Conservation (phyloP, 2,329 filamentous ascomycete species). For the Verruconis gallopava region DNA sequence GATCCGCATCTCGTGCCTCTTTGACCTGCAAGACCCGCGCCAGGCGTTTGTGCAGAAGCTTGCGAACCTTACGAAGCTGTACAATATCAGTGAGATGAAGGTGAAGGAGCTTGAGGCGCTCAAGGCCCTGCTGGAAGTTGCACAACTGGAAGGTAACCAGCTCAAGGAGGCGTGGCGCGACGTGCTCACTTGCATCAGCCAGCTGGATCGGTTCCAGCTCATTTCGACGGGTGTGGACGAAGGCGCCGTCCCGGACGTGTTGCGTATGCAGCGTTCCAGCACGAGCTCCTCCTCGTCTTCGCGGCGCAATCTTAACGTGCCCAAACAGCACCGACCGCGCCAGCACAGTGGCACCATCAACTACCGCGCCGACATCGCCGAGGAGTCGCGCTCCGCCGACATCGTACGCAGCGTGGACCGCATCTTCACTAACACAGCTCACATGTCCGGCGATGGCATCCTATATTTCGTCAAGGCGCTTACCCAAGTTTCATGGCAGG, state of each 20-base stretch:
- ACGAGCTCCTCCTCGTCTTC: background rate
- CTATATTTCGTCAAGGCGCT: slow-evolving; percentile 87
- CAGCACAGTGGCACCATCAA: slow-evolving; percentile 32
- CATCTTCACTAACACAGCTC: slow-evolving; percentile 93
- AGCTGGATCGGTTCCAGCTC: slow-evolving; percentile 87
- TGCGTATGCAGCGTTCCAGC: slow-evolving; percentile 45
- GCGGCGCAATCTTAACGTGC: slow-evolving; percentile 43
- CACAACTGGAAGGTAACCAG: slow-evolving; percentile 81
- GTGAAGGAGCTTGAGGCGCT: slow-evolving; percentile 93
- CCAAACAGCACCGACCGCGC: slow-evolving; percentile 36
- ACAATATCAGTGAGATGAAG: slow-evolving; percentile 89
- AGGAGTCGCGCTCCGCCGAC: slow-evolving; percentile 84
- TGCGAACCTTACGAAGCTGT: slow-evolving; percentile 87
- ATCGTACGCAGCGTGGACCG: slow-evolving; percentile 86
- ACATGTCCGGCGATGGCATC: slow-evolving; percentile 85
- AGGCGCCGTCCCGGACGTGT: slow-evolving; percentile 76
- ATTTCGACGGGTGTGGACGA: slow-evolving; percentile 93
- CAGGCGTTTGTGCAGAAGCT: slow-evolving; percentile 91
- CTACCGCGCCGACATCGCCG: slow-evolving; percentile 68
- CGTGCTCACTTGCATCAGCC: slow-evolving; percentile 85
- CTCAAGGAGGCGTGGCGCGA: slow-evolving; percentile 90
- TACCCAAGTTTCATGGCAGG: slow-evolving; percentile 96
- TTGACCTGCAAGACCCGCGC: slow-evolving; percentile 82
- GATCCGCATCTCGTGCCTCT: slow-evolving; percentile 83
- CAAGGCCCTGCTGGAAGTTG: slow-evolving; percentile 81